phyloP scores from a whole-genome alignment of 495 filamentous ascomycete genomes.

The Penicillium arizonense region DNA sequence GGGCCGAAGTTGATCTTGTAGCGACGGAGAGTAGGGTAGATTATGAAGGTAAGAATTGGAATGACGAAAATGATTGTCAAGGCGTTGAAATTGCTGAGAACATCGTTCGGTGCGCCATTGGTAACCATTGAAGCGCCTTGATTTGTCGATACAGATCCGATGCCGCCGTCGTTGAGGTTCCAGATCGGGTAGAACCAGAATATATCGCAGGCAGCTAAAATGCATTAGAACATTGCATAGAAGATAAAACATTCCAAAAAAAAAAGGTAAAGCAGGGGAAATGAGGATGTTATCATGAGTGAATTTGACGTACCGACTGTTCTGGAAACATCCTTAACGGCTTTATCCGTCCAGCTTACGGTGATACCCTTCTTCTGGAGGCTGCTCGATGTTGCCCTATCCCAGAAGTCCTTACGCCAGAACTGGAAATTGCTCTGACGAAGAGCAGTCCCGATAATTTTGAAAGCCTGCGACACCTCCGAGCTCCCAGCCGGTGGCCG shows the following conservation, averaged over 20 bases:
- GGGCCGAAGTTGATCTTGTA: conserved; percentile 59
- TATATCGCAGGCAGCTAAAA: conserved; percentile 35
- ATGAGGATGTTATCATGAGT: too few relatives aligned
- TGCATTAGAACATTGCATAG: not conserved
- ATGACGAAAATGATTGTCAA: conserved; percentile 64
- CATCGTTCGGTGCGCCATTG: conserved; percentile 69
- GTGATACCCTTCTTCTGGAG: conserved; percentile 48
- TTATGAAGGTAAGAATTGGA: conserved; percentile 58
- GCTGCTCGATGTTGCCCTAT: conserved; percentile 61
- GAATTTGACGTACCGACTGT: conserved; percentile 28
- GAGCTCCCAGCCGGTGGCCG: conserved; percentile 48
- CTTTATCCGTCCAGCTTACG: conserved; percentile 47
- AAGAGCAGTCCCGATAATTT: conserved; percentile 51
- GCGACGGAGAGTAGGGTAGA: conserved; percentile 62
- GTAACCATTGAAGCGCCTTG: conserved; percentile 62
- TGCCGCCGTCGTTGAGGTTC: conserved; percentile 48
- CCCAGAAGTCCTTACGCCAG: conserved; percentile 59
- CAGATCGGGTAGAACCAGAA: conserved; percentile 56
- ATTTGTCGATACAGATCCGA: conserved; percentile 45
- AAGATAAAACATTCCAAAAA: too few relatives aligned
- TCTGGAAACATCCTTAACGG: conserved; percentile 48
- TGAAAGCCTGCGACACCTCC: conserved; percentile 54
- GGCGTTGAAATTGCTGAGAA: conserved; percentile 69
- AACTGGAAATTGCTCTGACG: conserved; percentile 56
- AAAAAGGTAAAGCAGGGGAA: too few relatives aligned